Conservation (phyloP, 768 basidiomycete species). For the Grammothele lineata region DNA sequence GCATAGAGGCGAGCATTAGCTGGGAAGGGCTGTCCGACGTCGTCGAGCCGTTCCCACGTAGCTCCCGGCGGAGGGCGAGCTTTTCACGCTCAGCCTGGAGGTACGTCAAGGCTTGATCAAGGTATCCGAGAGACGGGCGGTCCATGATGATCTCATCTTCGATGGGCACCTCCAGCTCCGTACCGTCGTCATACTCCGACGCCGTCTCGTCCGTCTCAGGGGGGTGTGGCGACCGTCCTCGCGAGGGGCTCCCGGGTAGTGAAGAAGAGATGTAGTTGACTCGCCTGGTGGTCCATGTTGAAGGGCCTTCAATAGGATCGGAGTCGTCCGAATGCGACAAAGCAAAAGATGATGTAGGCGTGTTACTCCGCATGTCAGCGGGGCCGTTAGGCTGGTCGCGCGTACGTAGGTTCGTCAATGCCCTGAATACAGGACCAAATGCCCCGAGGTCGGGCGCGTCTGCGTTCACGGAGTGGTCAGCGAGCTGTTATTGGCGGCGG, state of each 20-base stretch:
- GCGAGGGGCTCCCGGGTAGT: constrained; percentile 16
- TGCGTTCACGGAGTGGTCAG: constrained; percentile 19
- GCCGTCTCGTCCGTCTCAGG: constrained; percentile 19
- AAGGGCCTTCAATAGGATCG: constrained; percentile 40
- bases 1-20: constrained; percentile 35
- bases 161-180: constrained; percentile 20
- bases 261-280: constrained; percentile 51
- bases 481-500: neutral
- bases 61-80: constrained; percentile 39
- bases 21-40: constrained; percentile 35
- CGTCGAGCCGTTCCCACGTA: constrained; percentile 24
- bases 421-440: constrained; percentile 67
- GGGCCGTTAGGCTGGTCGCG: constrained; percentile 26
- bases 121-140: constrained; percentile 65
- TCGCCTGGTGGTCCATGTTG: constrained; percentile 60
- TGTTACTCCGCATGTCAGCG: constrained; percentile 17
- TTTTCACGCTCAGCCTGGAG: constrained; percentile 66
- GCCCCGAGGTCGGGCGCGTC: constrained; percentile 72
- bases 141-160: constrained; percentile 29
- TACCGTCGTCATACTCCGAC: constrained; percentile 23
- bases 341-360: constrained; percentile 25
- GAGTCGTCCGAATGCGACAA: constrained; percentile 36
- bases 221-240: constrained; percentile 12
- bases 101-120: constrained; percentile 73
- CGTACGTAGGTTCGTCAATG: constrained; percentile 53